phyloP scores from a whole-genome alignment of 2,329 filamentous ascomycete genomes.

The Pseudocercospora macadamiae region DNA sequence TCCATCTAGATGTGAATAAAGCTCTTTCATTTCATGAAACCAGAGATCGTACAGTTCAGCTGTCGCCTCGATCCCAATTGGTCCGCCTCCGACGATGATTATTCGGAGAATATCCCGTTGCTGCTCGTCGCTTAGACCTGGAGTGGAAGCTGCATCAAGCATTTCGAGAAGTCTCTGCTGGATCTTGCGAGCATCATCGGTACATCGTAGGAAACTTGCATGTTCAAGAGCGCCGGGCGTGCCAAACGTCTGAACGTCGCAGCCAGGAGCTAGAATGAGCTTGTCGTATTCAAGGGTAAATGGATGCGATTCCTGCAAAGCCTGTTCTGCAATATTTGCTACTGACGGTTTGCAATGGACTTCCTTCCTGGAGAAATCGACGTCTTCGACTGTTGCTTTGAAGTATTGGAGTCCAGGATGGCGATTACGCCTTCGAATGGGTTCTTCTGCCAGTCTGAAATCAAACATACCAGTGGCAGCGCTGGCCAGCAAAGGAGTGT shows the following conservation, averaged over 20 bases:
- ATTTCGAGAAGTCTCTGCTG: conserved; percentile 43
- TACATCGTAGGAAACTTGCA: conserved; percentile 44
- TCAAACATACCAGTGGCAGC: conserved; percentile 51
- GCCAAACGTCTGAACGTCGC: conserved; percentile 45
- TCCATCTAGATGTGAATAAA: conserved; percentile 47
- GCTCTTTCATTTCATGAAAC: conserved; percentile 41
- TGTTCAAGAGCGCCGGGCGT: conserved; percentile 46
- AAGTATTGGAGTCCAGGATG: conserved; percentile 30
- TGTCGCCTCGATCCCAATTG: conserved; percentile 48
- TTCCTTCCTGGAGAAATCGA: conserved; percentile 42
- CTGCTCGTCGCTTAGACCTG: conserved; percentile 32
- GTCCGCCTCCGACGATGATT: conserved; percentile 47
- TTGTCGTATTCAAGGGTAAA: conserved; percentile 49
- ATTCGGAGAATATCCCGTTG: conserved; percentile 43
- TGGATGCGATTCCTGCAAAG: conserved; percentile 30
- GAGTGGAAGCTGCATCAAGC: conserved; percentile 42
- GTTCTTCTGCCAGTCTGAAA: conserved; percentile 51
- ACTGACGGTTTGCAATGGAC: conserved; percentile 42
- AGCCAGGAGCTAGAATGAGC: conserved; percentile 48
- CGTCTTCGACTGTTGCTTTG: conserved; percentile 45
- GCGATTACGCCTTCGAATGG: conserved; percentile 42
- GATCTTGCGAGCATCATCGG: conserved; percentile 40
- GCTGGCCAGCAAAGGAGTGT: conserved; percentile 51
- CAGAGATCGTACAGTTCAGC: conserved; percentile 50
- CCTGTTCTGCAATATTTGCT: conserved; percentile 34